Conservation (phyloP, 2,329 filamentous ascomycete genomes). For the Hypoxylon sp. region DNA sequence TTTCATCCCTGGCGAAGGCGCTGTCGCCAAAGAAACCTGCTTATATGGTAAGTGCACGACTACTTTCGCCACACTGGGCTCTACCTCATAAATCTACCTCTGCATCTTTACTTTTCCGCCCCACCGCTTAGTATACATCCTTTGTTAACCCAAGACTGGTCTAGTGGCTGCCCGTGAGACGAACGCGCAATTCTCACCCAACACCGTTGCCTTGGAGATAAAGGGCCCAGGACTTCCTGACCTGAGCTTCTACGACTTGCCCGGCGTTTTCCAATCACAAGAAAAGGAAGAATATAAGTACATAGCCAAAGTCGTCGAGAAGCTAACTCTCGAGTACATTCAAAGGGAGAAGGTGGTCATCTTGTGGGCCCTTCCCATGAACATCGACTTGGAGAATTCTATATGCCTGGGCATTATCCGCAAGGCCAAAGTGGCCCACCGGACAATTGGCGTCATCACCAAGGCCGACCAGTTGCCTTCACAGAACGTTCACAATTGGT, state of each 20-base stretch:
- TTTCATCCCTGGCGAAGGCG: conserved; percentile 68
- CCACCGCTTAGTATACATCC: too few species aligned
- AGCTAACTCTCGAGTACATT: conserved; percentile 79
- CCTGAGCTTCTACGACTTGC: conserved; percentile 87
- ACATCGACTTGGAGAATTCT: conserved; percentile 82
- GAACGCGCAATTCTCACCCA: conserved; percentile 82
- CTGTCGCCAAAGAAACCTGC: conserved; percentile 57
- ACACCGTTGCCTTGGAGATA: conserved; percentile 83
- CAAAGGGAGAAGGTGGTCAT: conserved; percentile 78
- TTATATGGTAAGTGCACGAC: conserved; percentile 52
- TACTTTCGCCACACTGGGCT: conserved; percentile 5
- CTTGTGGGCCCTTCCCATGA: conserved; percentile 83
- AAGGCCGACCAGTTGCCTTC: conserved; percentile 81
- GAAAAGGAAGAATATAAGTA: conserved; percentile 76
- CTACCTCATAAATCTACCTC: not conserved
- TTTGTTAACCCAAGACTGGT: conserved; percentile 14
- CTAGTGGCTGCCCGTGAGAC: conserved; percentile 59
- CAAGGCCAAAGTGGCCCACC: conserved; percentile 66
- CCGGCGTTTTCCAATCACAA: conserved; percentile 82
- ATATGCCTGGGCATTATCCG: conserved; percentile 77
- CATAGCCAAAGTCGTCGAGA: conserved; percentile 79
- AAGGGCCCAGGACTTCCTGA: conserved; percentile 78
- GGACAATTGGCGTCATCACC: conserved; percentile 83
- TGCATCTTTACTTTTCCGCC: too few species aligned
- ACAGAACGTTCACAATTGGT: conserved; percentile 69